A percentile compares a stretch with the other conserved stretches of the same genome.
Evolutionary conservation across 2,329 filamentous ascomycete genomes (phyloP).

Genomic region (Trichoderma cornu-damae): DNA sequence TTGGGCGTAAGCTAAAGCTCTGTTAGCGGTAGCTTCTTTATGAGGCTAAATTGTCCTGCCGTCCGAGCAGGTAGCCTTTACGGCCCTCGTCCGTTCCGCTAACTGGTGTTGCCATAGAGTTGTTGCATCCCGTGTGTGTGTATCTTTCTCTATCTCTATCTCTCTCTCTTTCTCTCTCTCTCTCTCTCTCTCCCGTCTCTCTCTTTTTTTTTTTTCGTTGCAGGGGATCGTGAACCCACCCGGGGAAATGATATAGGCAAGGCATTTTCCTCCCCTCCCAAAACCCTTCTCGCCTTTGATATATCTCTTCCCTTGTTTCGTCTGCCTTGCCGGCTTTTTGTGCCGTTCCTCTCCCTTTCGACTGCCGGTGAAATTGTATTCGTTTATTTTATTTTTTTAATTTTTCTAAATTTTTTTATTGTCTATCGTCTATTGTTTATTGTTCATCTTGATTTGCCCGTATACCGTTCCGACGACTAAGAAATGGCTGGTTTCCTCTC

Average conservation of each 20-base stretch:
- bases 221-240: not conserved
- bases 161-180: too few relatives aligned
- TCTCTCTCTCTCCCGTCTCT: too few relatives aligned
- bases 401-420: too few relatives aligned
- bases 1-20: constrained; percentile 1
- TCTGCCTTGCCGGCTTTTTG: not conserved
- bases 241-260: not conserved
- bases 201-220: not conserved
- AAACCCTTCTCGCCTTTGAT: not conserved
- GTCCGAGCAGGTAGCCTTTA: not conserved
- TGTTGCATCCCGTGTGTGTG: too few relatives aligned
- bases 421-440: too few relatives aligned
- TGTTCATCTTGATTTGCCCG: too few relatives aligned
- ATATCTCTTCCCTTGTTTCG: not conserved
- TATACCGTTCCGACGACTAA: not conserved
- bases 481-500: constrained; percentile 5
- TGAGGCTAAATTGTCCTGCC: constrained; percentile 7
- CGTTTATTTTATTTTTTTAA: too few relatives aligned
- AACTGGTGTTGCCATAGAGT: not conserved
- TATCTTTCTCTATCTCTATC: too few relatives aligned
- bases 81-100: not conserved
- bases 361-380: too few relatives aligned
- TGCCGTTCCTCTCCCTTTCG: not conserved
- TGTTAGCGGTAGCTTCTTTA: constrained; percentile 8
- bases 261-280: not conserved